Evolutionary conservation across 73 alveolate genomes (phyloP).

Genomic region (Uronychia binucleata): DNA sequence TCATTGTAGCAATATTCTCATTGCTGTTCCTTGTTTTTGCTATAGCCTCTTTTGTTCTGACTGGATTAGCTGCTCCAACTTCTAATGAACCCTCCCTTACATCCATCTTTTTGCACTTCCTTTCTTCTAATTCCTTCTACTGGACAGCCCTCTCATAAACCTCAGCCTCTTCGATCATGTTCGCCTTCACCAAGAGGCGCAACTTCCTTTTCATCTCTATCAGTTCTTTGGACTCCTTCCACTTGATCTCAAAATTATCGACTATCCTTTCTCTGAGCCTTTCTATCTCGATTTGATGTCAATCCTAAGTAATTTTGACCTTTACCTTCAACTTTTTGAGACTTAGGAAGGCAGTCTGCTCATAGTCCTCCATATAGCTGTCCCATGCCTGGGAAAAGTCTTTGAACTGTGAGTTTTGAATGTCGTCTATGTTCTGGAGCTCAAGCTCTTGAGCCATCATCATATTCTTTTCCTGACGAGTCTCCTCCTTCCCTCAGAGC

Average conservation of each 20-base stretch:
- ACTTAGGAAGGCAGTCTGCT: constrained; percentile 65
- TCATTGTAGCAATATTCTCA: background rate
- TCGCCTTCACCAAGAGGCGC: constrained; percentile 40
- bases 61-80: background rate
- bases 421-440: constrained; percentile 34
- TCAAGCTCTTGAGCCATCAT: constrained; percentile 47
- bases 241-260: constrained; percentile 53
- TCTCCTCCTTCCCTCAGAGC: constrained; percentile 36
- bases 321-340: constrained; percentile 48
- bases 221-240: constrained; percentile 70
- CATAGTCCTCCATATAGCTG: constrained; percentile 71
- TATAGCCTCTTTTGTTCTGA: background rate
- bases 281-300: constrained; percentile 67
- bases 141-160: background rate
- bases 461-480: constrained; percentile 30
- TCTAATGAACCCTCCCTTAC: background rate
- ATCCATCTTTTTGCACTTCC: background rate
- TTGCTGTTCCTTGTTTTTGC: background rate
- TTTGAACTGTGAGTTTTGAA: constrained; percentile 39
- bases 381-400: constrained; percentile 72
- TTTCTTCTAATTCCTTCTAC: background rate
- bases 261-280: constrained; percentile 66
- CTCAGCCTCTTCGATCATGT: constrained; percentile 68
- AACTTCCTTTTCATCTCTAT: constrained; percentile 73
- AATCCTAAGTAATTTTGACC: constrained; percentile 67